Base-by-base conservation (phyloP, 192 early-diverging fungal species). In the Entomortierella beljakovae region DNA sequence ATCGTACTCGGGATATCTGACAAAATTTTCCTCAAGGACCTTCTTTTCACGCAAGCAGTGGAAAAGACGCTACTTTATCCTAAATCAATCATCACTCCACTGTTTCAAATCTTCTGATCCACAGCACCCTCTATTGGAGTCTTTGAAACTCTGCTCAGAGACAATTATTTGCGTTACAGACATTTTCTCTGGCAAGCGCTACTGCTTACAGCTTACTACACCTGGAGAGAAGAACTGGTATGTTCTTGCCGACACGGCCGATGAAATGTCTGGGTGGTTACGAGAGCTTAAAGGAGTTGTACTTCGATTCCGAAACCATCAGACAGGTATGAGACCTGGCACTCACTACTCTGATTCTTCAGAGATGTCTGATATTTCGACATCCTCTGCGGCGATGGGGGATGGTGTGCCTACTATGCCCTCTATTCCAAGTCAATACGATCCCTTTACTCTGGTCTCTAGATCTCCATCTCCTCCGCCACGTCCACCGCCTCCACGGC, bases 121-220 rank as follows among this genome's bases (percentile, higher is more conserved):
- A 37, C 69, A 61, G 16, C 69, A 80, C 18, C 57, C 56, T 23
- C 48, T 83, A 42, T 60, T 76, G 18, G 82, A 83, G 20, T 71
- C 64, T 16, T 49, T 83, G 23, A 50, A 61, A n/a, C 43, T 83
- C 8, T 68, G 64, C 26, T 64, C 77, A 33, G 70, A 80, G 2
- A 80, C 77, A n/a, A 70, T 80, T 10, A 79, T 83, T 20, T 83
- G 82, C 42, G 82, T 83, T n/a, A 83, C 77, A 33, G 82, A 83
- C 29, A 57, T 73, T 42, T 83, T 83, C 33, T 68, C 53, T 43
- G 76, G 82, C 28, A 80, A 80, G 54, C 62, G 61, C 15, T 83
- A 75, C 38, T 74, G 79, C 35, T 66, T 83, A 18, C 70, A 83
- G 56, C 74, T 83, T 42, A 76, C 72, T 10, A 62, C 69, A 43